These are phyloP conservation scores for Phytophthora sp. DNA, from an alignment of 352 stramenopile species.

Conservation along the genomic window DNA sequence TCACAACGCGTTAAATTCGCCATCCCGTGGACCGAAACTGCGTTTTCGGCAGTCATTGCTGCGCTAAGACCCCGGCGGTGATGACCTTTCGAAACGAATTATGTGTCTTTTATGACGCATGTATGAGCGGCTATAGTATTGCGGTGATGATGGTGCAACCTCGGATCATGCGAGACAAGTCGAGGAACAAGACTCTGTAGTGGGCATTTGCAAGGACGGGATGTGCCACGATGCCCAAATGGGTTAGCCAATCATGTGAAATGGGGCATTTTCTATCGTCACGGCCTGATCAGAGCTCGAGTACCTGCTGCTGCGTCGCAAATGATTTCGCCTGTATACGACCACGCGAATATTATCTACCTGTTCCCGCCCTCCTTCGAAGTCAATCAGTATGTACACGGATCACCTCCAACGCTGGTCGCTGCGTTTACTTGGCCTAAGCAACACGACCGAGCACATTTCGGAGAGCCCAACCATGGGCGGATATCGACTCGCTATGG, in stretches of 20 bases:
- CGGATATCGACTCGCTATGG: conserved; percentile 14
- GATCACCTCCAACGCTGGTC: conserved; percentile 25
- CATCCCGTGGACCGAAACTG: not conserved
- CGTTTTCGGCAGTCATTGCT: not conserved
- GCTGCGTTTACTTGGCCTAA: conserved; percentile 3
- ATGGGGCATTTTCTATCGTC: conserved; percentile 27
- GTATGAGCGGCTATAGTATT: no score
- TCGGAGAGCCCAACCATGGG: conserved; percentile 15
- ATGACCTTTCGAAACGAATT: no score
- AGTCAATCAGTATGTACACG: conserved; percentile 17
- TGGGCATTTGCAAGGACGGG: conserved; percentile 18
- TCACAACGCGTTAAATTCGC: conserved; percentile 5
- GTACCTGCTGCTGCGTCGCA: conserved; percentile 18
- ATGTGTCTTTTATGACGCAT: no score
- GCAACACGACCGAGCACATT: conserved; percentile 29
- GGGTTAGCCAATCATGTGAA: conserved; percentile 28
- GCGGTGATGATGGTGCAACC: no score
- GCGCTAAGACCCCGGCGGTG: no score
- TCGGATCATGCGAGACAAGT: conserved; percentile 5
- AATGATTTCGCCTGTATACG: conserved; percentile 29
- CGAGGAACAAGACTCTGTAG: conserved; percentile 9
- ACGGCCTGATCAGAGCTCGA: conserved; percentile 11
- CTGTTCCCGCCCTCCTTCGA: conserved; percentile 23
- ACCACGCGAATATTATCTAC: conserved; percentile 34
- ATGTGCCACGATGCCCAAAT: conserved; percentile 8